Base-by-base conservation (phyloP, 495 filamentous ascomycete species). In the Penicillium coprophilum region DNA sequence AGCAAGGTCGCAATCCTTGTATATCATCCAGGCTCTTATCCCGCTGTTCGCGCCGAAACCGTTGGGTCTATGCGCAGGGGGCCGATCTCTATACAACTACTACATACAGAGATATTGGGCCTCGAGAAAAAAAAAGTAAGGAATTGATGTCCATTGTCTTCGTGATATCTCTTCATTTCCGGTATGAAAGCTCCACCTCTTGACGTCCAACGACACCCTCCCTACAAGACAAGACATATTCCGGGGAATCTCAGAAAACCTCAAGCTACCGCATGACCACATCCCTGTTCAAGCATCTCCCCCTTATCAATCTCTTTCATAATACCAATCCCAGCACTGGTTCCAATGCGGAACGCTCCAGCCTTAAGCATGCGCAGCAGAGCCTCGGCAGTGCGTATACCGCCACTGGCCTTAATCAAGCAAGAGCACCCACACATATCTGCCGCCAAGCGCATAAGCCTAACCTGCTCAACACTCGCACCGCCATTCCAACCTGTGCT, bases 401-500 rank as follows among this genome's bases (percentile, higher is more conserved):
- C 87, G 3, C 83, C 87, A 57, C 82, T 85, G 13, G 87, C 87
- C 67, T 89, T 90, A 19, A 90, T 82, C 58, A 74, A 73, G 63
- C 81, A 72, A n/a, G 61, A 69, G 23, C 60, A 60, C 19, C 71
- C 75, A n/a, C 78, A 67, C n/a, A 57, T 3, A 41, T 70, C 59
- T 8, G 65, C 65, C 8, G 76, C 72, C 27, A 66, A 68, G 36
- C 72, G 73, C 86, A 90, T 89, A 20, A 85, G 62, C 28, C 68
- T 64, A 21, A 90, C 83, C 65, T 83, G 68, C 43, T 81, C 76
- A 6, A 74, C 64, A 30, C 67, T 78, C 24, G 87, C 86, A 10
- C 83, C 84, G 15, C 85, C 87, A 56, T 77, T 76, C 68, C 87
- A 87, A 3, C 87, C 87, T 5, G 87, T 88, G 47, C 82, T 85